phyloP scores from a whole-genome alignment of 306 rosid genomes.

The Acacia melanoxylon region DNA sequence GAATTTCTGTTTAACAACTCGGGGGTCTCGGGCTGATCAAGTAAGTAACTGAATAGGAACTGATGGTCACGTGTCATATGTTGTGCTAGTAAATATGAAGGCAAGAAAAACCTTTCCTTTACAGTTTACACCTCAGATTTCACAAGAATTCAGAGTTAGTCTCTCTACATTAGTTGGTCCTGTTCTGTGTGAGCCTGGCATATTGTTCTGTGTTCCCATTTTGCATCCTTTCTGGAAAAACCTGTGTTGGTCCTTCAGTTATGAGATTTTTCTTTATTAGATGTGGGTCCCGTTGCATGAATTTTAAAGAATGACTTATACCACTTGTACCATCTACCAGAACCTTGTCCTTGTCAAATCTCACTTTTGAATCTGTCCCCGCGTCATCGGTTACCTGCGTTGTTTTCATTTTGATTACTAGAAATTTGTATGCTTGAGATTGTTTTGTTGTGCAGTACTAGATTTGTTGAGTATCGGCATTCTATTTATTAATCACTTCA shows the following conservation, averaged over 20 bases:
- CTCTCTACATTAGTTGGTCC: neutral
- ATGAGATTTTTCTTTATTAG: too few relatives aligned
- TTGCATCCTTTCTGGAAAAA: neutral
- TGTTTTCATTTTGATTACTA: too few relatives aligned
- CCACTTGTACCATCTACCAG: constrained; percentile 1
- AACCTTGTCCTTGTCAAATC: constrained; percentile 91
- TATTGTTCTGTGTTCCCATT: neutral
- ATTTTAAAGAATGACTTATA: too few relatives aligned
- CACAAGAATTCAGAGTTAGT: neutral
- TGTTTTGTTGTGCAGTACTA: too few relatives aligned
- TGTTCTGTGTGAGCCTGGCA: neutral
- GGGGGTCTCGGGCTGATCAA: neutral
- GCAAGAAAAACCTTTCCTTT: neutral
- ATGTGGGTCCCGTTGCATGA: neutral
- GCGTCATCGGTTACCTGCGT: too few relatives aligned
- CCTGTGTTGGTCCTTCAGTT: neutral
- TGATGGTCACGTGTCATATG: neutral
- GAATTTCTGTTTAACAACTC: neutral
- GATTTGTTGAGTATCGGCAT: too few relatives aligned
- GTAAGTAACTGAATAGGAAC: constrained; percentile 3
- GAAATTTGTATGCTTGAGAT: too few relatives aligned
- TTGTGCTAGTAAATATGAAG: neutral
- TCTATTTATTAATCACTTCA: too few relatives aligned
- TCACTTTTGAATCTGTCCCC: too few relatives aligned
- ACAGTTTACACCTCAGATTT: neutral